Percentiles rank a stretch among this genome's conserved stretches.
Evolutionary conservation across 371 early-diverging fungal species (phyloP).

Genomic region (Rhizopus sp.): DNA sequence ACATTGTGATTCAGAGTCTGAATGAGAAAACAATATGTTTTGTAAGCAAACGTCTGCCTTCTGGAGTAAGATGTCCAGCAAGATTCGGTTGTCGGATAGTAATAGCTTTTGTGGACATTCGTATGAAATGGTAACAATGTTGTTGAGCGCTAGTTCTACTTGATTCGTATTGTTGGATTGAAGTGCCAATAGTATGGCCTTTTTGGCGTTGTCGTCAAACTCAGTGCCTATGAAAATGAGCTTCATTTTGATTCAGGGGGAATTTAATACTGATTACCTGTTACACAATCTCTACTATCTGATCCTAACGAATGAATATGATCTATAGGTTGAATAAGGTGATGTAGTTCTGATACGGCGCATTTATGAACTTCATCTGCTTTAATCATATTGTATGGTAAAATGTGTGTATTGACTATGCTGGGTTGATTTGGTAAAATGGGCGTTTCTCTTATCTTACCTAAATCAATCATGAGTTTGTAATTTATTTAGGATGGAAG

Average conservation of each 20-base stretch:
- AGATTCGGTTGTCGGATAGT: conserved; percentile 65
- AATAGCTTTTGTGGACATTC: conserved; percentile 63
- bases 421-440: conserved; percentile 10
- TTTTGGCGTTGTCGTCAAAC: conserved; percentile 56
- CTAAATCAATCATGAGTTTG: background rate
- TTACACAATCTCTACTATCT: conserved; percentile 22
- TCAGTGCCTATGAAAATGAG: conserved; percentile 21
- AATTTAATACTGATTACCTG: conserved; percentile 15
- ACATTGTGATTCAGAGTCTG: background rate
- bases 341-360: conserved; percentile 33
- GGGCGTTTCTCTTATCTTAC: conserved; percentile 9
- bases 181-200: conserved; percentile 70
- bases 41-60: conserved; percentile 59
- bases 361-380: conserved; percentile 19
- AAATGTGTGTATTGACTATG: background rate
- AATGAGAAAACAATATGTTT: conserved; percentile 12
- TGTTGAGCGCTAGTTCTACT: conserved; percentile 86
- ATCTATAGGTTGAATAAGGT: conserved; percentile 35
- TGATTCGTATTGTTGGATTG: conserved; percentile 74
- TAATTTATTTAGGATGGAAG: background rate
- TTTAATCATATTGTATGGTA: conserved; percentile 26
- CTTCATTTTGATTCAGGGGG: background rate
- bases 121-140: conserved; percentile 74
- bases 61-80: conserved; percentile 63
- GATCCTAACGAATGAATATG: conserved; percentile 38